A percentile compares a stretch with the other conserved stretches of the same genome.
phyloP scores from a whole-genome alignment of 768 basidiomycete species.

The Clavaria fumosa region DNA sequence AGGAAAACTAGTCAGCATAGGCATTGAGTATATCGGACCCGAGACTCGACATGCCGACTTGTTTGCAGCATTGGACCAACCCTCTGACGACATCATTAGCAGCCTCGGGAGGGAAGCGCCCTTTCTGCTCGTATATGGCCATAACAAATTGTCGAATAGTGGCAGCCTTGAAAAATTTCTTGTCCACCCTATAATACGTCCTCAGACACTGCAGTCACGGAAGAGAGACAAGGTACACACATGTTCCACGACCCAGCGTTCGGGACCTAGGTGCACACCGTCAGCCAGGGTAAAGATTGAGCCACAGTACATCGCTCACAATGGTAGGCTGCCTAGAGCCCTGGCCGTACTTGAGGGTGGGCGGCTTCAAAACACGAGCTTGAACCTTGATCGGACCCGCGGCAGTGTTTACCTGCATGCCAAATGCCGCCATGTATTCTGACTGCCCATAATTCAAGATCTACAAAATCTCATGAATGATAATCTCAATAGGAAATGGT shows the following conservation, averaged over 20 bases:
- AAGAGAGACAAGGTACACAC: conserved; percentile 21
- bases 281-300: conserved; percentile 1
- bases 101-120: conserved; percentile 34
- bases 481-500: not conserved
- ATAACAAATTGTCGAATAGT: conserved; percentile 44
- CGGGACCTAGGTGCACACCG: conserved; percentile 28
- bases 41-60: conserved; percentile 40
- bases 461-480: conserved; percentile 16
- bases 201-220: too few species aligned
- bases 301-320: conserved; percentile 22
- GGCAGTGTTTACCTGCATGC: conserved; percentile 40
- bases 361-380: conserved; percentile 50
- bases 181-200: conserved; percentile 58
- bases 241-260: conserved; percentile 69
- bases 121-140: conserved; percentile 46
- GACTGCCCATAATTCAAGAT: conserved; percentile 57
- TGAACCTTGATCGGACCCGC: conserved; percentile 38
- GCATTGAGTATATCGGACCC: not conserved
- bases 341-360: conserved; percentile 49
- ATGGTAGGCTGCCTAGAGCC: conserved; percentile 41
- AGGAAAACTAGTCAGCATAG: not conserved
- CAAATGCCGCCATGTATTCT: conserved; percentile 60
- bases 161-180: conserved; percentile 46
- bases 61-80: conserved; percentile 30
- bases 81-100: conserved; percentile 41